These are phyloP conservation scores for Dujonia santamariae DNA, from an alignment of 1,139 yeast genomes.

Conservation along the genomic window DNA sequence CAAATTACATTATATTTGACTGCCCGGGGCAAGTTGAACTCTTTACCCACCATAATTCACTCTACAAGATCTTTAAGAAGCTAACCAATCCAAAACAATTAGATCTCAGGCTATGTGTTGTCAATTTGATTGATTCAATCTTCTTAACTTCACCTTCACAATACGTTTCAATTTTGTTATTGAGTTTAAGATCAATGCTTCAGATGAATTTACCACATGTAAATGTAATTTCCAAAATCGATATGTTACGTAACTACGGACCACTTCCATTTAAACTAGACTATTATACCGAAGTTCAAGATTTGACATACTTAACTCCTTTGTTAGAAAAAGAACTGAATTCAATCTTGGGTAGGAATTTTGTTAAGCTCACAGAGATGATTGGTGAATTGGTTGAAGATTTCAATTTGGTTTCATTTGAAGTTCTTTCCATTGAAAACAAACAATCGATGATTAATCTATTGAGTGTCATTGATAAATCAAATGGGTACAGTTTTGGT, in stretches of 20 bases:
- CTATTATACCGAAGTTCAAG: slow-evolving; percentile 90
- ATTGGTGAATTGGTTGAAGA: slow-evolving; percentile 85
- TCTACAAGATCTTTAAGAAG: slow-evolving; percentile 33
- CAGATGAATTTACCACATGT: slow-evolving; percentile 46
- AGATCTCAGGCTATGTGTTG: slow-evolving; percentile 78
- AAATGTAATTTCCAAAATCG: slow-evolving; percentile 76
- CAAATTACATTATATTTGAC: slow-evolving; percentile 79
- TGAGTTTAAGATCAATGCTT: slow-evolving; percentile 70
- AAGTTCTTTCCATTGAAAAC: slow-evolving; percentile 88
- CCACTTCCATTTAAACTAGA: slow-evolving; percentile 68
- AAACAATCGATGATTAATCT: slow-evolving; percentile 86
- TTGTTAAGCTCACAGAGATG: slow-evolving; percentile 68
- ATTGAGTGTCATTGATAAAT: slow-evolving; percentile 76
- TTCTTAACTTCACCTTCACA: slow-evolving; percentile 86
- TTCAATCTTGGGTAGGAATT: slow-evolving; percentile 57
- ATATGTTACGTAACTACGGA: slow-evolving; percentile 63
- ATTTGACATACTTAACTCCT: slow-evolving; percentile 67
- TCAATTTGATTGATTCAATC: slow-evolving; percentile 81
- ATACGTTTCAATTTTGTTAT: slow-evolving; percentile 76
- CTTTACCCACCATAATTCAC: slow-evolving; percentile 44
- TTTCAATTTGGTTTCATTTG: slow-evolving; percentile 83
- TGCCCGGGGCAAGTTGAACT: slow-evolving; percentile 61
- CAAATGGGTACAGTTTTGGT: slow-evolving; percentile 92
- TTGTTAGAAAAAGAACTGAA: slow-evolving; percentile 66
- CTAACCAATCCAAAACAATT: slow-evolving; percentile 36